Percentiles rank a stretch among this genome's conserved stretches.
These are phyloP conservation scores for Heritiera littoralis DNA, from an alignment of 345 rosid genomes.

Conservation along the genomic window DNA sequence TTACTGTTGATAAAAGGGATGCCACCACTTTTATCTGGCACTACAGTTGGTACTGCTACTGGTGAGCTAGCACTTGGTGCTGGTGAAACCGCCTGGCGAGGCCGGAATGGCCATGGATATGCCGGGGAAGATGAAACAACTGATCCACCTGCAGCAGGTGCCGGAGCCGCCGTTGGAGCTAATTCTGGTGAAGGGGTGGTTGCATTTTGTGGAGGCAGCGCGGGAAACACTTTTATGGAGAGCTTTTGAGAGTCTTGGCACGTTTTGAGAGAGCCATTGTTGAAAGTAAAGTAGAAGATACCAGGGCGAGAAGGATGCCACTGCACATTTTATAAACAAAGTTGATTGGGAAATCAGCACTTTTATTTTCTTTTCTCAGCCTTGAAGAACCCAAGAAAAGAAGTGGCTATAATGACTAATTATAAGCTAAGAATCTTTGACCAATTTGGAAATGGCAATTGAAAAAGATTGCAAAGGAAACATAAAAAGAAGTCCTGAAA, in stretches of 20 bases:
- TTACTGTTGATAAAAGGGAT: conserved; percentile 89
- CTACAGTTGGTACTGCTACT: conserved; percentile 35
- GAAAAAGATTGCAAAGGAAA: not conserved
- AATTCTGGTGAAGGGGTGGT: conserved; percentile 22
- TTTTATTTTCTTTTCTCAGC: not conserved
- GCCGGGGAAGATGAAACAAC: conserved; percentile 63
- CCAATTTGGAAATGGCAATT: not conserved
- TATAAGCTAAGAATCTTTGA: not conserved
- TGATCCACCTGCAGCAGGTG: conserved; percentile 59
- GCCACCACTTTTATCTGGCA: conserved; percentile 66
- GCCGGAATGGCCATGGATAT: conserved; percentile 84
- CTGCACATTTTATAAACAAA: conserved; percentile 32
- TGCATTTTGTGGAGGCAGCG: conserved; percentile 31
- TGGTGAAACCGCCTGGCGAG: conserved; percentile 61
- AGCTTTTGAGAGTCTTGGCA: conserved; percentile 65
- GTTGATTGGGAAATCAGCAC: not conserved
- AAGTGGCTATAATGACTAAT: not conserved
- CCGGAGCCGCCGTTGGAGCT: conserved; percentile 45
- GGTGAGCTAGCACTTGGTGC: conserved; percentile 54
- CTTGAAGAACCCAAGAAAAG: not conserved
- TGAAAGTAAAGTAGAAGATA: conserved; percentile 79
- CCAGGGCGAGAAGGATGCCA: conserved; percentile 94
- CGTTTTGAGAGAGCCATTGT: conserved; percentile 58
- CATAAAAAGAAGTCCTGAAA: no score
- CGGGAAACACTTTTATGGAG: conserved; percentile 50